Percentiles rank a stretch among this genome's conserved stretches.
phyloP scores from a whole-genome alignment of 139 green algal species.

The Chlamydomonas urium region DNA sequence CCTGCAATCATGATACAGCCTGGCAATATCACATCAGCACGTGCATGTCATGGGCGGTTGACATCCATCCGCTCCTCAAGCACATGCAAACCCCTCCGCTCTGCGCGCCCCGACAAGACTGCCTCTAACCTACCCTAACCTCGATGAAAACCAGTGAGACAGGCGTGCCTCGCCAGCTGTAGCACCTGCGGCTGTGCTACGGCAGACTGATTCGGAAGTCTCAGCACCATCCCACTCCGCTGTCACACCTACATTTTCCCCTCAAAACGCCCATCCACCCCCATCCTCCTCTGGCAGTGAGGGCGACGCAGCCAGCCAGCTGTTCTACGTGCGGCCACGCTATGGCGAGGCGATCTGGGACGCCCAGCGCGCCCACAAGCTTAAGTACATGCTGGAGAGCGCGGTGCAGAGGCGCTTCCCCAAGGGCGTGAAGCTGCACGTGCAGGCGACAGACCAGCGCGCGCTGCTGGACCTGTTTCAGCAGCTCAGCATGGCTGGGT shows the following conservation, averaged over 20 bases:
- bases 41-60: too few relatives aligned
- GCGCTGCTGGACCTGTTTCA: constrained; percentile 4
- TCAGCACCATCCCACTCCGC: neutral
- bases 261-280: neutral
- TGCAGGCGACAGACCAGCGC: constrained; percentile 6
- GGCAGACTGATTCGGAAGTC: neutral
- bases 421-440: constrained; percentile 65
- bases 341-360: constrained; percentile 53
- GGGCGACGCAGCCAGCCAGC: constrained; percentile 52
- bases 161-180: too few relatives aligned
- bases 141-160: too few relatives aligned
- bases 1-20: too few relatives aligned
- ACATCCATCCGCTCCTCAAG: too few relatives aligned
- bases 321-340: constrained; percentile 62
- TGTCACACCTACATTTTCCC: neutral
- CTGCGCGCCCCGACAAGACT: too few relatives aligned
- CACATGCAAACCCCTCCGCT: too few relatives aligned
- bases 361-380: constrained; percentile 47
- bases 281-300: constrained; percentile 60
- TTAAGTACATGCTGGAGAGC: constrained; percentile 70
- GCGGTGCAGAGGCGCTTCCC: constrained; percentile 77
- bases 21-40: too few relatives aligned
- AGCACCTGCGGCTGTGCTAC: too few relatives aligned
- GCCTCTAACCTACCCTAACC: too few relatives aligned
- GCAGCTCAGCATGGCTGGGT: neutral